These are phyloP conservation scores for Xylaria sp. DNA, from an alignment of 2,329 filamentous ascomycete species.

Conservation along the genomic window DNA sequence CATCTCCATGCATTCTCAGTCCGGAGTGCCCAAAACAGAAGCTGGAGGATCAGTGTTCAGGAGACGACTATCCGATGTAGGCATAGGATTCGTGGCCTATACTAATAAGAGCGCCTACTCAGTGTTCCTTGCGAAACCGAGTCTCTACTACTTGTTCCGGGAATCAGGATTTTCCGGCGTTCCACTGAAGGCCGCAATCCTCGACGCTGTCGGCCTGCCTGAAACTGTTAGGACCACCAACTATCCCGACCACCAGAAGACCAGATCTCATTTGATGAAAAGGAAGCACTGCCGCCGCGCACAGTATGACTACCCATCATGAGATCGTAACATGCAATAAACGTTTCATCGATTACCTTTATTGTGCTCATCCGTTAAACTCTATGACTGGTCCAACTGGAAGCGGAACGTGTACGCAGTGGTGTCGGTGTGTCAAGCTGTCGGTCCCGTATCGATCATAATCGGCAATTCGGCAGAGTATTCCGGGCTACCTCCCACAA, in stretches of 20 bases:
- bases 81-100: slow-evolving; percentile 2
- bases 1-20: slow-evolving; percentile 12
- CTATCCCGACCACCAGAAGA: slow-evolving; percentile 1
- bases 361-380: slow-evolving; percentile 3
- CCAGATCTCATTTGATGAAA: slow-evolving; percentile 1
- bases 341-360: slow-evolving; percentile 15
- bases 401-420: background rate
- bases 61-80: slow-evolving; percentile 18
- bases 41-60: background rate
- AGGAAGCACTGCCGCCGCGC: slow-evolving; percentile 10
- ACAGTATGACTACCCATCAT: slow-evolving; percentile 16
- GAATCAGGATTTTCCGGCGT: slow-evolving; percentile 33
- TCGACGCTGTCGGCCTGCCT: slow-evolving; percentile 25
- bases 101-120: slow-evolving; percentile 3
- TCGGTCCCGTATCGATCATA: slow-evolving; percentile 11
- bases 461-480: slow-evolving; percentile 40
- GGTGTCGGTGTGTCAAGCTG: slow-evolving; percentile 13
- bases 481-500: slow-evolving; percentile 36
- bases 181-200: slow-evolving; percentile 31
- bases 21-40: slow-evolving; percentile 15
- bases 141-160: slow-evolving; percentile 12
- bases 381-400: slow-evolving; percentile 12
- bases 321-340: background rate
- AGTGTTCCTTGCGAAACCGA: background rate
- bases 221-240: slow-evolving; percentile 27